Evolutionary conservation across 371 early-diverging fungal species (phyloP), one percentile per base, ranked within the genome.

Genomic region (Globomyces sp.): DNA sequence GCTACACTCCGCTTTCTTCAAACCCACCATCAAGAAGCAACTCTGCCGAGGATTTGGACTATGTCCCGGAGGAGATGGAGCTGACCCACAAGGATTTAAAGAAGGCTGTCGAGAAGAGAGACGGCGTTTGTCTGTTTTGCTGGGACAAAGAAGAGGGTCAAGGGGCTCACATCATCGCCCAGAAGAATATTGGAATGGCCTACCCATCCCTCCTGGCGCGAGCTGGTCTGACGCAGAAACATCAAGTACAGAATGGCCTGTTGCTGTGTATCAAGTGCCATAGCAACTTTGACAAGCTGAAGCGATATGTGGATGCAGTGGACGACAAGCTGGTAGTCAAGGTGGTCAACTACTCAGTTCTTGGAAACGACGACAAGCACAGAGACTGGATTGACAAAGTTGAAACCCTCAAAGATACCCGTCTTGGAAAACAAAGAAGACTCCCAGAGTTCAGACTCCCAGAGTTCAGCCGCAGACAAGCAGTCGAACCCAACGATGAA

Each of bases 271-370:
- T 9, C 0, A 41, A 41, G 6, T 57, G 57, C n/a, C 57, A 57
- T n/a, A n/a, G n/a, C n/a, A 8, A 10, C 10, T 58, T 42, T 58
- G 58, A 44, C 1, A 34, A 10, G 2, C 58, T 70, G 0, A 4
- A 45, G 57, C 37, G 42, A 10, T 68, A 68, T 47, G 43, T 68
- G 50, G 68, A 68, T 58, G 68, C 52, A 46, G 68, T 68, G 5
- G 68, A 68, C 34, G 45, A 47, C 11, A 37, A 46, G 34, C 42
- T 68, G 0, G 47, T 68, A 45, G 60, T 53, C 13, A 68, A 68
- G 36, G 59, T 69, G 24, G 50, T 69, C 4, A 69, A 69, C 46
- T 1, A 0, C 10, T 51, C 68, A 1, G 46, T 65, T 68, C 40
- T 50, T 58, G 8, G 2, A 6, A 70, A 10, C 39, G 39, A 58